Base-by-base conservation (phyloP, 495 filamentous ascomycete species). In the Talaromyces ruber region DNA sequence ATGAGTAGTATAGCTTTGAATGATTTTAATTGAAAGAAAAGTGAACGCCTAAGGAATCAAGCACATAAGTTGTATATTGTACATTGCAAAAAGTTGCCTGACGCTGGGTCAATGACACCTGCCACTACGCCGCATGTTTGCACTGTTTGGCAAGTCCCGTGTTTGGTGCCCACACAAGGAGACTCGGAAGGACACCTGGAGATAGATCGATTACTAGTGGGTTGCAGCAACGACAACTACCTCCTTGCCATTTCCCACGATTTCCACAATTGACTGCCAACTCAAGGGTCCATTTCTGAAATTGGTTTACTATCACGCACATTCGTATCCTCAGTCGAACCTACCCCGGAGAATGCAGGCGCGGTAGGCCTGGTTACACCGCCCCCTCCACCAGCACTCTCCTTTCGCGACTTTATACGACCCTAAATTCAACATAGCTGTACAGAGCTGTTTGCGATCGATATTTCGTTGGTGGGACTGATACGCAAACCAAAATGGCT, bases 401-500 rank as follows among this genome's bases (percentile, higher is more conserved):
- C 26, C 43, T 43, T 43, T 47, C 16, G 43, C 43, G 21, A 59
- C n/a, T 45, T 25, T 25, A 45, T 59, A 28, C 18, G 26, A 54
- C 30, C 24, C 24, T 22, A 28, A 47, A 14, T 54, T 26, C 22
- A 9, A 54, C 16, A 14, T 28, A 54, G 22, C 51, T 47, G 43
- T 7, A 47, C 18, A 47, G 43, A 47, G 43, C 43, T 22, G 43
- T 47, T 45, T 47, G 18, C 43, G 43, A 47, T 21, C n/a, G 43
- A 47, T 47, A 21, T 2, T 47, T 21, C 21, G 18, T 21, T 47
- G 18, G 43, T 3, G 43, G 43, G 0, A 29, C 28, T 54, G 8
- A 52, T 6, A 18, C 39, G 6, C 24, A 34, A 6, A 11, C 25
- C 78, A 80, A 58, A 28, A 97, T 97, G 93, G 94, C 86, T 75